Evolutionary conservation across 225 moss, liverwort and hornwort genomes (phyloP).

Genomic region (Sphagnum tenellum): DNA sequence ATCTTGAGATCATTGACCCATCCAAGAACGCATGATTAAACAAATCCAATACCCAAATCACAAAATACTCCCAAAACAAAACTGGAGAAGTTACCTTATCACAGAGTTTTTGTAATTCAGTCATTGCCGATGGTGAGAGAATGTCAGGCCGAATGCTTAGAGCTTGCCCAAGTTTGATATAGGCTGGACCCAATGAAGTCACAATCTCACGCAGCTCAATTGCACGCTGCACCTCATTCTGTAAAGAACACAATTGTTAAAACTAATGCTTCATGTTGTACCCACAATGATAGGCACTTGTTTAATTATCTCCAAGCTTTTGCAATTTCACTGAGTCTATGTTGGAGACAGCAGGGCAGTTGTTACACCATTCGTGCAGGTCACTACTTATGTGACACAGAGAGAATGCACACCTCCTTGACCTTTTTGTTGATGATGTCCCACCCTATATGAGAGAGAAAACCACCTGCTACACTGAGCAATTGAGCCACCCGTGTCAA

Average conservation of each 20-base stretch:
- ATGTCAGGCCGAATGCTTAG: conserved; percentile 94
- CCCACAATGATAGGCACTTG: too few relatives aligned
- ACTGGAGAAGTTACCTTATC: conserved; percentile 53
- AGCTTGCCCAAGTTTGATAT: conserved; percentile 99
- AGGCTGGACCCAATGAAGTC: conserved; percentile 97
- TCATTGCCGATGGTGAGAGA: conserved; percentile 97
- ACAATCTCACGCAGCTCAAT: conserved; percentile 96
- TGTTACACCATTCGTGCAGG: too few relatives aligned
- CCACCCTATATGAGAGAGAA: conserved; percentile 74
- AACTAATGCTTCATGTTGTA: neutral
- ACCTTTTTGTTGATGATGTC: conserved; percentile 77
- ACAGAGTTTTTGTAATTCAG: conserved; percentile 99
- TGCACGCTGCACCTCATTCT: conserved; percentile 97
- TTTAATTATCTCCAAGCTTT: too few relatives aligned
- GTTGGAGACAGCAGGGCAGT: too few relatives aligned
- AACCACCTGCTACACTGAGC: conserved; percentile 75
- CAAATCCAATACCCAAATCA: too few relatives aligned
- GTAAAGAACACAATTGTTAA: conserved; percentile 9
- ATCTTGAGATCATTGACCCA: too few relatives aligned
- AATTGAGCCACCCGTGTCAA: conserved; percentile 83
- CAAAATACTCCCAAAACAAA: too few relatives aligned
- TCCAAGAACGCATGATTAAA: too few relatives aligned
- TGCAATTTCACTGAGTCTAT: too few relatives aligned
- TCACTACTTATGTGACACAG: neutral
- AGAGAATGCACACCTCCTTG: conserved; percentile 39